Base-by-base conservation (phyloP, 495 filamentous ascomycete genomes). In the Penicillium argentinense region DNA sequence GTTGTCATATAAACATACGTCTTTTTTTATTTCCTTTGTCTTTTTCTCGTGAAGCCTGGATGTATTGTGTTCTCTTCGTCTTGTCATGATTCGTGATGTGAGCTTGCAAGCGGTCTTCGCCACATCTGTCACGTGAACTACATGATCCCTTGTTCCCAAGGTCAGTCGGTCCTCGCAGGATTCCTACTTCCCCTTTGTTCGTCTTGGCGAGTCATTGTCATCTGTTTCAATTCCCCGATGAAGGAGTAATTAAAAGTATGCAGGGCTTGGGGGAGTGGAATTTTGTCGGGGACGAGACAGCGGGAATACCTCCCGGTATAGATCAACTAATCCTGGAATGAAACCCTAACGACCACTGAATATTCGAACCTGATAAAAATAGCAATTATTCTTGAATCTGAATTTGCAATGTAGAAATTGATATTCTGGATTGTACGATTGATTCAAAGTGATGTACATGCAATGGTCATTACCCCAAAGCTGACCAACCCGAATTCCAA, bases 31-130 rank as follows among this genome's bases (percentile, higher is more conserved):
- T 67, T 58, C 64, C 49, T 30, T 60, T 61, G 58, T 44, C 60
- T 55, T 54, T 45, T 33, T 28, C 48, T 56, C 60, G 50, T 62
- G 27, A 27, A 39, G 57, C 41, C 46, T 58, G 43, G 47, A 39
- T 56, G 33, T 36, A 18, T 33, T 36, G 9, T 14, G 14, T 53
- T 38, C 27, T 30, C 57, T 60, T 45, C 48, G 30, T 51, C 53
- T 51, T 34, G 33, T 43, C 48, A 57, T 64, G 59, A 59, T 63
- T 53, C 45, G 50, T 42, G 55, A 59, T 61, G 53, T 64, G 57
- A 57, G 45, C 53, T 54, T 64, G 60, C 59, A 63, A 69, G 68
- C 64, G 60, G 58, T 69, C 51, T 47, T 59, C 47, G 52, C 56
- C 59, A 61, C 55, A 57, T 54, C 46, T 45, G 50, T 62, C 61